Evolutionary conservation across 2,329 filamentous ascomycete genomes (phyloP), one percentile per base, ranked within the genome.

Genomic region (Neopestalotiopsis sp.): DNA sequence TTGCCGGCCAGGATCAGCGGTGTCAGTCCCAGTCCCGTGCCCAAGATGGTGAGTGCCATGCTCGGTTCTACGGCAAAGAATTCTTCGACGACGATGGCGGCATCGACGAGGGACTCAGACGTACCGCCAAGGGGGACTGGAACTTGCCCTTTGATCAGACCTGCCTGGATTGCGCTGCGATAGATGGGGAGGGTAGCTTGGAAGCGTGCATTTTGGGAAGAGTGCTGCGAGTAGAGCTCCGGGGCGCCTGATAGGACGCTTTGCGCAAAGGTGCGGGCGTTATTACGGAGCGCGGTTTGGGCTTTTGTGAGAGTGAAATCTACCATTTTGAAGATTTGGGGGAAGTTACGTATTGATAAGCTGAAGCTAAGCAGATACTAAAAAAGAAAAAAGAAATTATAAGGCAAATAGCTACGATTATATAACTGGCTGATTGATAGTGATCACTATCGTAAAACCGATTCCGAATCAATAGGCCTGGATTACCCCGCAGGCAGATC

Each of bases 21-120:
- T 1, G 81, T 85, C 40, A 89, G 73, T 0, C 87, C 87, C 3
- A 89, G 75, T 0, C 84, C 86, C 1, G 85, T 88, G 0, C 80
- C 85, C 53, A 88, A 81, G 17, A 88, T 82, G 0, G 85, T 88
- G 20, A 89, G 72, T 0, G 84, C 80, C 0, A 83, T 80, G 17
- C 82, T 83, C 0, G 84, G 82, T 70, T 89, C 87, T 45, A 85
- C 81, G 1, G 83, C 78, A 71, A 85, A 88, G 69, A 86, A 80
- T 70, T 89, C 86, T 71, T 89, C 86, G 0, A 87, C 81, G 14
- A 87, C 71, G 56, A 89, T 81, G 0, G 84, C 81, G 0, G 84
- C 81, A 65, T 88, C 85, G 6, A 86, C 68, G 0, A 88, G 76
- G 9, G 78, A 80, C 0, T 79, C 80, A 5, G 80, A 81, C 7